A percentile compares a stretch with the other conserved stretches of the same genome.
Conservation (phyloP, 2,329 filamentous ascomycete species). For the Myriosclerotinia scirpicola region DNA sequence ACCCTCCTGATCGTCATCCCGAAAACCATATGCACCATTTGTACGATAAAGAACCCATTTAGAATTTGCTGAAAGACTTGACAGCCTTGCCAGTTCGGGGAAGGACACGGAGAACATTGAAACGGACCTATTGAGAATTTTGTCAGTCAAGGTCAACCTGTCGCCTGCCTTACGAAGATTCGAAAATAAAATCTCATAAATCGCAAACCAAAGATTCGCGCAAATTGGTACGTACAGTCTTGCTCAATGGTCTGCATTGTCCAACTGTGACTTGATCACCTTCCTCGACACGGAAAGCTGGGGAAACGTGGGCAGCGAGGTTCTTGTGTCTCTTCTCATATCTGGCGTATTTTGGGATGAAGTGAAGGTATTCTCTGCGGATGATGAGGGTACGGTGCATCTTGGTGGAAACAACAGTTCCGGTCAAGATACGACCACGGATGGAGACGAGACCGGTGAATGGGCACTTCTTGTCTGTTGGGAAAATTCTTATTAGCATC, state of each 20-base stretch:
- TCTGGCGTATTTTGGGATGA: conserved; percentile 98
- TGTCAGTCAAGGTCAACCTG: not conserved
- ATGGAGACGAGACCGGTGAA: conserved; percentile 99
- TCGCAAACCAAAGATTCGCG: not conserved
- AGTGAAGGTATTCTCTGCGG: conserved; percentile 99
- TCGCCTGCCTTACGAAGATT: not conserved
- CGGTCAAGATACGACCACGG: conserved; percentile 99
- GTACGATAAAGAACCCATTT: conserved; percentile 47
- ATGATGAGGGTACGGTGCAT: conserved; percentile 99
- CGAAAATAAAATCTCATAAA: not conserved
- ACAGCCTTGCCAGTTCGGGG: conserved; percentile 95
- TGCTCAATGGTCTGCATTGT: conserved; percentile 98
- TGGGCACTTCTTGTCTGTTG: conserved; percentile 98
- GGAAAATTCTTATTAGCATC: conserved; percentile 31
- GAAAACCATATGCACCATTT: conserved; percentile 40
- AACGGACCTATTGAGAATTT: conserved; percentile 72
- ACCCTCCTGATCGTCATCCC: conserved; percentile 39
- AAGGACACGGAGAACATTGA: conserved; percentile 99
- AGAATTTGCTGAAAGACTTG: conserved; percentile 99
- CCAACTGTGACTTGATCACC: conserved; percentile 99
- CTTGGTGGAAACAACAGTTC: conserved; percentile 99
- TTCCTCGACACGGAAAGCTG: conserved; percentile 99
- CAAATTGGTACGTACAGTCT: conserved; percentile 75
- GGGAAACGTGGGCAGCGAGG: conserved; percentile 97
- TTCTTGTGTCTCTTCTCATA: conserved; percentile 99